Evolutionary conservation across 2,329 filamentous ascomycete species (phyloP), one percentile per base, ranked within the genome.

Genomic region (Fusarium temperatum): DNA sequence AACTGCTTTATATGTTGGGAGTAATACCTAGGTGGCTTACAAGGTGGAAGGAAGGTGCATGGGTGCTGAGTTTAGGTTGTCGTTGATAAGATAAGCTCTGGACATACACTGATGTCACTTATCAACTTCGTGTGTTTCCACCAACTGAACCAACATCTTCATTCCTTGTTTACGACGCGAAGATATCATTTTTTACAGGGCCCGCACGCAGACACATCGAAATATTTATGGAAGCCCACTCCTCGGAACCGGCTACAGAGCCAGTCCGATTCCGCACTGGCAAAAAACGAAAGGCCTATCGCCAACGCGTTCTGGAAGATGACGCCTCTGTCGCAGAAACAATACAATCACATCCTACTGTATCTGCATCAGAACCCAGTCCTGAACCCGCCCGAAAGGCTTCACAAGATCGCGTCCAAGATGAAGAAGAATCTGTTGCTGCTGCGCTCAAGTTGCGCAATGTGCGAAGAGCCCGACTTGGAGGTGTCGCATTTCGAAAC

Each of bases 231-330:
- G 78, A 81, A 24, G 66, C 78, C 8, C 59, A 60, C 28, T 51
- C 64, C 10, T 41, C 44, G 5, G 68, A 63, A 32, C n/a, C 54
- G 64, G 68, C 68, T 11, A n/a, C 63, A 55, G 74, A 78, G 51
- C 80, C 82, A 18, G 80, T 89, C 39, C 81, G 88, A 38, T 92
- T 92, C 74, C 88, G 89, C 44, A 84, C 82, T 36, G 78, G 84
- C 68, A 91, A 90, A 80, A 91, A 90, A 81, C 85, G 89, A 78
- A 91, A 91, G 78, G 82, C 84, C 10, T 89, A 90, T 72, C 85
- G 89, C 53, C 88, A 89, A 71, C 87, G 88, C 71, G 73, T 80
- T 78, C 78, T 81, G 55, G 78, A 81, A 45, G 78, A 81, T 58
- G 78, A 77, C 42, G 72, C 62, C 15, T 59, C 55, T 28, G 32